Base-by-base conservation (phyloP, 2,329 filamentous ascomycete species). In the Escovopsis sp. region DNA sequence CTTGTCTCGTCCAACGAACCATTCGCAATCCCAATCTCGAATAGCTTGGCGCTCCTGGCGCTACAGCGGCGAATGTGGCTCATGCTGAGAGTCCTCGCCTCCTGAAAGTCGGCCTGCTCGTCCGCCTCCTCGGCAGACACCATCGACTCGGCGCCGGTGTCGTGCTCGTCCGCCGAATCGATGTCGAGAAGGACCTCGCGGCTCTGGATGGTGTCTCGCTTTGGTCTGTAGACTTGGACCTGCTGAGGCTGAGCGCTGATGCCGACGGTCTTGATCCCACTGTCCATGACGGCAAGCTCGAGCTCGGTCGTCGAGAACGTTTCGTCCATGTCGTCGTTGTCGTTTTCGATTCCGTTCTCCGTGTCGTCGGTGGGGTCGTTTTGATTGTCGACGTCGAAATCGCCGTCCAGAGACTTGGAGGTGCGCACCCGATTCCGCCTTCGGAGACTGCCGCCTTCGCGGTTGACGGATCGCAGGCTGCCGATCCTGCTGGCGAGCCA, bases 401-500 rank as follows among this genome's bases (percentile, higher is more conserved):
- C 62, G 41, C 58, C 57, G n/a, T 53, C 53, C 3, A 57, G 58
- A 1, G 65, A 64, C 16, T 60, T 60, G 13, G 74, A 69, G 16
- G 58, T 52, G 14, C 51, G 37, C 38, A 45, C 44, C 11, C 47
- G 49, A 25, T 58, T 56, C 29, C 50, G 55, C 24, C 51, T 54
- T 38, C 54, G 59, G 34, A 53, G 52, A 30, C 56, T 53, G 29
- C 52, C 47, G 52, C 58, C 66, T 46, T 58, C 61, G 29, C 67
- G 53, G 55, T 76, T 59, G 55, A 67, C 57, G 43, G 67, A 54
- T 48, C 62, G 59, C 48, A 67, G 60, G 53, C 66, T 68, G 49
- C 68, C 71, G 39, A 68, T 60, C 43, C 80, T 79, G 13, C 89
- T 87, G 4, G 87, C 91, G 36, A 98, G 77, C 91, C 91, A 98